phyloP scores from a whole-genome alignment of 768 basidiomycete species.

The Galerina sulciceps region DNA sequence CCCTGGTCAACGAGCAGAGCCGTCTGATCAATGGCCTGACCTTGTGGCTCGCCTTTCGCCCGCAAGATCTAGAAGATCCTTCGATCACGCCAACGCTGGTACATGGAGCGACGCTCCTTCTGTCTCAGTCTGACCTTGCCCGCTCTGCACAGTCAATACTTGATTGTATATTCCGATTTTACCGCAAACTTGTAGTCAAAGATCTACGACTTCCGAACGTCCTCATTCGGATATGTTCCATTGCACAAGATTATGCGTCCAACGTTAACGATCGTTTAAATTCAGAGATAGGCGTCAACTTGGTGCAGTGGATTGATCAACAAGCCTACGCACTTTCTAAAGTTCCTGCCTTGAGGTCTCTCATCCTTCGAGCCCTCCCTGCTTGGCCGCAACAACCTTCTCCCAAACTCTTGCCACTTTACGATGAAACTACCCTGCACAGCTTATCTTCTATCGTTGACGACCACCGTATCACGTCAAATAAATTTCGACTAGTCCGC shows the following conservation, averaged over 20 bases:
- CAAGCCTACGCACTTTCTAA: slow-evolving; percentile 49
- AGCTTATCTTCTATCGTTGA: slow-evolving; percentile 58
- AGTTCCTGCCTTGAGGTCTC: slow-evolving; percentile 37
- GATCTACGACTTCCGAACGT: slow-evolving; percentile 66
- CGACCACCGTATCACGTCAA: slow-evolving; percentile 64
- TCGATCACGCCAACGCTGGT: slow-evolving; percentile 71
- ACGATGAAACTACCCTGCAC: slow-evolving; percentile 47
- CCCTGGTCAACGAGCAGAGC: slow-evolving; percentile 83
- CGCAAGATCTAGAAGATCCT: slow-evolving; percentile 55
- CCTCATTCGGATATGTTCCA: slow-evolving; percentile 68
- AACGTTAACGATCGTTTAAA: slow-evolving; percentile 31
- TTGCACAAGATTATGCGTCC: slow-evolving; percentile 57
- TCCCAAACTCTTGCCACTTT: slow-evolving; percentile 45
- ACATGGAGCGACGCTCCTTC: slow-evolving; percentile 65
- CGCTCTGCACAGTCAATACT: slow-evolving; percentile 75
- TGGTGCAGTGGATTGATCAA: slow-evolving; percentile 68
- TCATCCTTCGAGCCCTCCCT: slow-evolving; percentile 61
- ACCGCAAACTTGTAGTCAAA: slow-evolving; percentile 40
- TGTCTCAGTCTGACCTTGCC: slow-evolving; percentile 71
- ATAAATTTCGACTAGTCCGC: slow-evolving; percentile 79
- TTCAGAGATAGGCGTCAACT: slow-evolving; percentile 43
- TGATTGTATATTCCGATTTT: slow-evolving; percentile 72
- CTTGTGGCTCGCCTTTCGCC: slow-evolving; percentile 71
- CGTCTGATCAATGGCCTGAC: slow-evolving; percentile 75
- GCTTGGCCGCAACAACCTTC: slow-evolving; percentile 78